These are phyloP conservation scores for Xylariomycetidae sp. DNA, from an alignment of 2,329 filamentous ascomycete genomes.

Conservation along the genomic window DNA sequence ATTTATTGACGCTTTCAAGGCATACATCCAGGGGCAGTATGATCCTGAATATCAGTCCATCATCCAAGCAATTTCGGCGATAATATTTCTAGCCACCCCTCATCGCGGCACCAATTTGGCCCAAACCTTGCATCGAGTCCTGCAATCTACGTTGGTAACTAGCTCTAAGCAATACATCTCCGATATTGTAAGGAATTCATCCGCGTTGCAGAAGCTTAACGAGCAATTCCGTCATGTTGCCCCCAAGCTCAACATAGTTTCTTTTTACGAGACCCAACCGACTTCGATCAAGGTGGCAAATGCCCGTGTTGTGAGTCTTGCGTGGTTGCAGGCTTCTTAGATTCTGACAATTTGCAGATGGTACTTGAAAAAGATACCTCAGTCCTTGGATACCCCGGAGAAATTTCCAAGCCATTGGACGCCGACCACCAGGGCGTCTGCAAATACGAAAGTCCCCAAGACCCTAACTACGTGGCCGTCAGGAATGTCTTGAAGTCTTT, in stretches of 20 bases:
- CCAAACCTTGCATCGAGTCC: conserved; percentile 2
- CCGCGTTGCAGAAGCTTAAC: conserved; percentile 1
- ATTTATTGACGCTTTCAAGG: conserved; percentile 1
- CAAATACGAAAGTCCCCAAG: not conserved
- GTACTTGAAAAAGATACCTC: conserved; percentile 4
- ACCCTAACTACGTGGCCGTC: conserved; percentile 1
- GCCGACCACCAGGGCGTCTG: conserved; percentile 4
- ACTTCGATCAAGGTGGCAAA: conserved; percentile 1
- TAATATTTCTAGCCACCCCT: conserved; percentile 7
- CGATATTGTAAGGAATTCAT: not conserved
- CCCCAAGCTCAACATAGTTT: not conserved
- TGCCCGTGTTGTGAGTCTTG: not conserved
- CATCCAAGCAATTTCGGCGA: not conserved
- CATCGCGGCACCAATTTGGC: conserved; percentile 4
- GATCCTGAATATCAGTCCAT: conserved; percentile 2
- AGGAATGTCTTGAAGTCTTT: conserved; percentile 1
- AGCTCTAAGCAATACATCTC: not conserved
- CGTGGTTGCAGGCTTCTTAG: not conserved
- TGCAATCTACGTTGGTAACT: not conserved
- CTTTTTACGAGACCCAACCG: conserved; percentile 4
- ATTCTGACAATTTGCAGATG: not conserved
- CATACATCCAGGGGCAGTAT: conserved; percentile 3
- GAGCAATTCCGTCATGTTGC: conserved; percentile 4
- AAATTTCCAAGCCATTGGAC: conserved; percentile 1
- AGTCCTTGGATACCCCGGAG: conserved; percentile 2